These are phyloP conservation scores for Tulasnella sp. DNA, from an alignment of 768 basidiomycete species.

Conservation along the genomic window DNA sequence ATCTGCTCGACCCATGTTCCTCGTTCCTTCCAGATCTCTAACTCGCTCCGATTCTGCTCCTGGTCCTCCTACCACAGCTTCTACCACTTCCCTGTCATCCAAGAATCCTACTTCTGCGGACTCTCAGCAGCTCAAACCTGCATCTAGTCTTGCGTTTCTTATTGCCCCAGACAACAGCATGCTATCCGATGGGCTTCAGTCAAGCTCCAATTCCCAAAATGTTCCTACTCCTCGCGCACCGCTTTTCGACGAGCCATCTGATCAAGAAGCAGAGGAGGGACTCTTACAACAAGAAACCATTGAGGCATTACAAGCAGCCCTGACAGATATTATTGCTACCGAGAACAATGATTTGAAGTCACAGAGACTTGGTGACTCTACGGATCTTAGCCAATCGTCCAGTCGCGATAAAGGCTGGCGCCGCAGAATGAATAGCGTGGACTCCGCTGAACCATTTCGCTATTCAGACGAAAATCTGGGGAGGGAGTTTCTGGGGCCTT, in stretches of 20 bases:
- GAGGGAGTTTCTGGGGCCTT: too few relatives aligned
- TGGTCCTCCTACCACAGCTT: constrained; percentile 4
- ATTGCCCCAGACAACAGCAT: neutral
- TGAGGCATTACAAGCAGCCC: constrained; percentile 91
- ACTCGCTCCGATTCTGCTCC: constrained; percentile 10
- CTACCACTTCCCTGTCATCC: neutral
- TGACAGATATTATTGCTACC: constrained; percentile 88
- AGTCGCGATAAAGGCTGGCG: neutral
- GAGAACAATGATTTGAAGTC: constrained; percentile 33
- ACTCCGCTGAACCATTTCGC: too few relatives aligned
- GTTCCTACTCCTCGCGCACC: constrained; percentile 49
- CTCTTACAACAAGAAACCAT: constrained; percentile 68
- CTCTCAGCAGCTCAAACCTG: neutral
- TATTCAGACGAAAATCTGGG: too few relatives aligned
- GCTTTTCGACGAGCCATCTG: constrained; percentile 70
- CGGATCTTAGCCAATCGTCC: neutral
- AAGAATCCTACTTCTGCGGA: neutral
- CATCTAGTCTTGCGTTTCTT: too few relatives aligned
- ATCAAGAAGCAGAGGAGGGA: constrained; percentile 33
- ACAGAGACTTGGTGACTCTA: neutral
- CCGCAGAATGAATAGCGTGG: too few relatives aligned
- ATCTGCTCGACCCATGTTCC: constrained; percentile 14
- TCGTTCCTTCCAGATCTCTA: constrained; percentile 9
- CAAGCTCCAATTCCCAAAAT: too few relatives aligned
- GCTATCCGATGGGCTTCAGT: too few relatives aligned